These are phyloP conservation scores for Heliosperma pusillum DNA, from an alignment of 148 eudicot genomes.

Conservation along the genomic window DNA sequence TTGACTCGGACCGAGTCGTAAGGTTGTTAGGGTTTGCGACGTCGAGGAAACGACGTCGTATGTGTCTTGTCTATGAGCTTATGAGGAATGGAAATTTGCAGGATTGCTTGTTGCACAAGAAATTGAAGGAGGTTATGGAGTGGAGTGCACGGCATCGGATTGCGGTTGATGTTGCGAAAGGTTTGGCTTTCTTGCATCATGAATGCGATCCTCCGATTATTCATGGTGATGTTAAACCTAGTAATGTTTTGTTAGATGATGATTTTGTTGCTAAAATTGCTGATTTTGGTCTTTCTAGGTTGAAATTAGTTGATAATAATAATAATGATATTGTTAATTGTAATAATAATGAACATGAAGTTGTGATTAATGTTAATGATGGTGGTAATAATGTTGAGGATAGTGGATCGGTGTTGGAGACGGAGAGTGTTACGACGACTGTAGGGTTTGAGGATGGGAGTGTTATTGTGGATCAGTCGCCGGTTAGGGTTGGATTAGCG, in stretches of 20 bases:
- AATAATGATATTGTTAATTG: conserved; percentile 14
- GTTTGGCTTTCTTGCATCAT: conserved; percentile 68
- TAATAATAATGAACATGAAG: conserved; percentile 18
- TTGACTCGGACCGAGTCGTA: conserved; percentile 44
- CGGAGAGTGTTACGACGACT: conserved; percentile 67
- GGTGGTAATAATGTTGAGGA: conserved; percentile 44
- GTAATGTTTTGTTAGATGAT: conserved; percentile 68
- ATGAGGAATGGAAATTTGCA: conserved; percentile 85
- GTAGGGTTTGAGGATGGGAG: conserved; percentile 58
- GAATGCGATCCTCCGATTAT: conserved; percentile 66
- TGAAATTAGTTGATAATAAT: conserved; percentile 43
- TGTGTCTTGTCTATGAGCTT: conserved; percentile 80
- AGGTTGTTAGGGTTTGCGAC: conserved; percentile 69
- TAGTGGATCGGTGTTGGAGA: conserved; percentile 52
- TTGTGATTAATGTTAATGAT: conserved; percentile 25
- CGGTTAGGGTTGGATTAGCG: conserved; percentile 36
- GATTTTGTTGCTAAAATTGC: conserved; percentile 64
- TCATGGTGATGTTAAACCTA: conserved; percentile 95
- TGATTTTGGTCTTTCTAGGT: conserved; percentile 86
- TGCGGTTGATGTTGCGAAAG: conserved; percentile 64
- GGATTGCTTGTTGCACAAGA: conserved; percentile 66
- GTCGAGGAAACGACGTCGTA: conserved; percentile 51
- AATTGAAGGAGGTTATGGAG: conserved; percentile 41
- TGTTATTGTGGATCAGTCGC: conserved; percentile 46
- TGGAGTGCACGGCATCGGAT: conserved; percentile 55